Evolutionary conservation across 1,284 basidiomycete species (phyloP).

Genomic region (Meripilus lineatus): DNA sequence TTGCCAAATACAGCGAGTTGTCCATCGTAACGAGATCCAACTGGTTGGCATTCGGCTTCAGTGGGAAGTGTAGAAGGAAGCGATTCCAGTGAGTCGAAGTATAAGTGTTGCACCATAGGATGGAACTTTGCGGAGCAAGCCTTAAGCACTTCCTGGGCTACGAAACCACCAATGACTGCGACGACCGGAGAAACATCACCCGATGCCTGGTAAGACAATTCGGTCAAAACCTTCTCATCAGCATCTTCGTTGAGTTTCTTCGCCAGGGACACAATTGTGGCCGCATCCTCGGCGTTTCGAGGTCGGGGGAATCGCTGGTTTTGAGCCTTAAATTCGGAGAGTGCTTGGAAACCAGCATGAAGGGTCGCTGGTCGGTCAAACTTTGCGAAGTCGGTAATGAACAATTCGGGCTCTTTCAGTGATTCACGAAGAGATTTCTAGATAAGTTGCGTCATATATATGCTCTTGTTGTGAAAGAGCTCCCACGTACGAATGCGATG

Average conservation of each 20-base stretch:
- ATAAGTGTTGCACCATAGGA: conserved; percentile 92
- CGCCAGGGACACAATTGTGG: conserved; percentile 65
- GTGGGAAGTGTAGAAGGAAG: conserved; percentile 73
- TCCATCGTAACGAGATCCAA: conserved; percentile 84
- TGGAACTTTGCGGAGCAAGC: conserved; percentile 98
- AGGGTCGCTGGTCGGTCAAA: conserved; percentile 91
- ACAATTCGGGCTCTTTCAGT: conserved; percentile 77
- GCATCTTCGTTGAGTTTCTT: conserved; percentile 76
- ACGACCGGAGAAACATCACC: conserved; percentile 93
- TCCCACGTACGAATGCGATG: conserved; percentile 78
- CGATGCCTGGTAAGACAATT: conserved; percentile 88
- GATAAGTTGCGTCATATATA: conserved; percentile 2
- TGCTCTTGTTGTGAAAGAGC: conserved; percentile 2
- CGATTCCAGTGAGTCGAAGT: conserved; percentile 98
- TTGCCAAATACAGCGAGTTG: conserved; percentile 97
- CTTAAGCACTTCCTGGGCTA: conserved; percentile 97
- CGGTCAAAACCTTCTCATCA: conserved; percentile 78
- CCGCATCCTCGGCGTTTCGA: conserved; percentile 81
- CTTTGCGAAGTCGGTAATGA: conserved; percentile 98
- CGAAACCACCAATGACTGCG: conserved; percentile 95
- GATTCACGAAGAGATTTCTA: conserved; percentile 95
- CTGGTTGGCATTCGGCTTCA: conserved; percentile 84
- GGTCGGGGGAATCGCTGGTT: conserved; percentile 77
- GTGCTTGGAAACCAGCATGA: conserved; percentile 94
- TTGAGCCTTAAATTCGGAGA: conserved; percentile 77